phyloP scores from a whole-genome alignment of 2,329 filamentous ascomycete species.

The Keithomyces neogunnii region DNA sequence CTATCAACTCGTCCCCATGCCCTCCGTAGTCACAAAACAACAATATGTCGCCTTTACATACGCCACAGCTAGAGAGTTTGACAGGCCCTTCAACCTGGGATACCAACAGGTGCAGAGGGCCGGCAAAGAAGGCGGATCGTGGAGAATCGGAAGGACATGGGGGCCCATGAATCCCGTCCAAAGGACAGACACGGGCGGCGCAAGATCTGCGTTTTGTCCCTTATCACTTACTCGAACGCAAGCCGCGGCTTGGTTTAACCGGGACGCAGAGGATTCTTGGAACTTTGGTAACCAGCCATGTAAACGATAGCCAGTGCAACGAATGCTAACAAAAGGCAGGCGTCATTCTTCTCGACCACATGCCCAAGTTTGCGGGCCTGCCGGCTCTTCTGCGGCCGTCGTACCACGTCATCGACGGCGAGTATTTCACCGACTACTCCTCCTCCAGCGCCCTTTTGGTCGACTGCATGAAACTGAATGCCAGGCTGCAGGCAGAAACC shows the following conservation, averaged over 20 bases:
- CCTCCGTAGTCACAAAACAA: constrained; percentile 5
- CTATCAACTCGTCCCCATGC: constrained; percentile 2
- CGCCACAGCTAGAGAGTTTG: constrained; percentile 7
- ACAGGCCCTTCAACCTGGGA: constrained; percentile 3
- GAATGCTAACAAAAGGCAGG: background rate
- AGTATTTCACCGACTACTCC: background rate
- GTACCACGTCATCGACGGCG: constrained; percentile 4
- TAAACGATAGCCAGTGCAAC: no score
- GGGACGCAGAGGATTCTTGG: constrained; percentile 2
- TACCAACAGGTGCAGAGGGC: constrained; percentile 5
- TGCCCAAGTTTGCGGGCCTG: constrained; percentile 5
- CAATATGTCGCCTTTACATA: constrained; percentile 4
- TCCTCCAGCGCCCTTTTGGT: background rate
- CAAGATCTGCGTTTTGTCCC: constrained; percentile 4
- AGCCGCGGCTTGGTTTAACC: constrained; percentile 7
- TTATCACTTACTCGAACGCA: constrained; percentile 5
- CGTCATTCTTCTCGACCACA: constrained; percentile 4
- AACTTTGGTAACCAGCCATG: background rate
- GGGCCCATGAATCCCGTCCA: constrained; percentile 10
- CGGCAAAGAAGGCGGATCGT: constrained; percentile 4
- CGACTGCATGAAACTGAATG: background rate
- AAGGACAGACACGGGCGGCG: constrained; percentile 2
- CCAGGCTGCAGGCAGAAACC: background rate
- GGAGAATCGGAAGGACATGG: constrained; percentile 6
- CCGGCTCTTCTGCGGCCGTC: constrained; percentile 2